Evolutionary conservation across 75 land plant species (phyloP).

Genomic region (Sequoiadendron giganteum): DNA sequence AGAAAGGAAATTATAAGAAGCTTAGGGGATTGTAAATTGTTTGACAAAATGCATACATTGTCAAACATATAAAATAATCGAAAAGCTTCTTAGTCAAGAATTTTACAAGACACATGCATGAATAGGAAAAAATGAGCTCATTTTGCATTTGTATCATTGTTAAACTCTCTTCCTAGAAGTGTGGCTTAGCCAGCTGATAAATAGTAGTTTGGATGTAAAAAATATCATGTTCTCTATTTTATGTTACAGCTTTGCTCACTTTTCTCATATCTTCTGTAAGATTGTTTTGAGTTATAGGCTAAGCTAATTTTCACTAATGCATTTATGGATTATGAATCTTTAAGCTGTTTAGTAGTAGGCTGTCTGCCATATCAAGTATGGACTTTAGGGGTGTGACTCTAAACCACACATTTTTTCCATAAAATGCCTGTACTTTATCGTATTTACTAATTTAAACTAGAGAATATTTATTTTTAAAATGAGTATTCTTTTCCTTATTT

Average conservation of each 20-base stretch:
- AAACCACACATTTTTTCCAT: background rate
- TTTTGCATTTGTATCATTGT: too few species aligned
- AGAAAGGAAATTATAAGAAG: too few species aligned
- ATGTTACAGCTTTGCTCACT: background rate
- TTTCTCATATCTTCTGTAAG: background rate
- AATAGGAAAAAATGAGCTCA: too few species aligned
- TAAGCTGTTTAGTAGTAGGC: background rate
- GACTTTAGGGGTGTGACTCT: background rate
- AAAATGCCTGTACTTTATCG: background rate
- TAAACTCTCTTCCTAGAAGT: too few species aligned
- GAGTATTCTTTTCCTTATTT: background rate
- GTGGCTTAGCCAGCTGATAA: too few species aligned
- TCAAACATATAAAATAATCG: too few species aligned
- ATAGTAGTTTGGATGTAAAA: too few species aligned
- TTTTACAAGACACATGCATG: too few species aligned
- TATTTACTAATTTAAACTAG: background rate
- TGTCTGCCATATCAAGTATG: background rate
- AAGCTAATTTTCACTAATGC: background rate
- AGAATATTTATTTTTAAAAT: background rate
- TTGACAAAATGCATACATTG: too few species aligned
- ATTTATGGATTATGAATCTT: background rate
- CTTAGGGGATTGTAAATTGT: too few species aligned
- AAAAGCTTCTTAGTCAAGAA: too few species aligned
- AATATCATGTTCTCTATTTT: too few species aligned
- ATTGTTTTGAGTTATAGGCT: background rate